A percentile compares a stretch with the other conserved stretches of the same genome.
phyloP scores from a whole-genome alignment of 75 land plant genomes.

The Larix kaempferi region DNA sequence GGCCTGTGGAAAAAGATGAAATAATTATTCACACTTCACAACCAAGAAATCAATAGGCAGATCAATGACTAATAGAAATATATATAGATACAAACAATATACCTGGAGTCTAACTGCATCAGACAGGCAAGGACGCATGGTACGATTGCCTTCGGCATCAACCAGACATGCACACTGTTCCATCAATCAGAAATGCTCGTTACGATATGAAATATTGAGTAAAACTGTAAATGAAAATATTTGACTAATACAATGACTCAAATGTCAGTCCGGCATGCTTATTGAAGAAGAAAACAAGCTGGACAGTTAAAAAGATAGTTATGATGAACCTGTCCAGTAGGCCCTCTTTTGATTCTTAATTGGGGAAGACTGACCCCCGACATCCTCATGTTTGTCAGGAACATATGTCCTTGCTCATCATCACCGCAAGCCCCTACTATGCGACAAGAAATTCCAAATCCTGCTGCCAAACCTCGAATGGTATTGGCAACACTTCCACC shows the following conservation, averaged over 20 bases:
- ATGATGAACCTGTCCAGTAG: conserved; percentile 67
- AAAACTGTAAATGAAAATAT: neutral
- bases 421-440: conserved; percentile 86
- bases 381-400: conserved; percentile 54
- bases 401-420: conserved; percentile 79
- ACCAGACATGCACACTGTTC: conserved; percentile 90
- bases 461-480: conserved; percentile 71
- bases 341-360: conserved; percentile 69
- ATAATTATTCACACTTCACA: neutral
- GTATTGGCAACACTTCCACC: conserved; percentile 97
- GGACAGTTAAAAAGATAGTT: neutral
- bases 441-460: conserved; percentile 60
- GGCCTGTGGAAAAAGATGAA: conserved; percentile 39
- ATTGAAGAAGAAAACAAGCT: conserved; percentile 2
- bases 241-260: neutral
- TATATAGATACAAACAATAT: neutral
- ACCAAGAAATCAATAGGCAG: conserved; percentile 5
- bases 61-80: neutral
- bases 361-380: conserved; percentile 67
- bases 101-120: conserved; percentile 85
- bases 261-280: neutral
- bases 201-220: neutral
- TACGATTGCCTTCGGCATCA: conserved; percentile 89
- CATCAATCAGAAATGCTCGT: conserved; percentile 4
- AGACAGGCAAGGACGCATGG: conserved; percentile 93